These are phyloP conservation scores for Yarrowia sp. DNA, from an alignment of 805 yeast species.

Conservation along the genomic window DNA sequence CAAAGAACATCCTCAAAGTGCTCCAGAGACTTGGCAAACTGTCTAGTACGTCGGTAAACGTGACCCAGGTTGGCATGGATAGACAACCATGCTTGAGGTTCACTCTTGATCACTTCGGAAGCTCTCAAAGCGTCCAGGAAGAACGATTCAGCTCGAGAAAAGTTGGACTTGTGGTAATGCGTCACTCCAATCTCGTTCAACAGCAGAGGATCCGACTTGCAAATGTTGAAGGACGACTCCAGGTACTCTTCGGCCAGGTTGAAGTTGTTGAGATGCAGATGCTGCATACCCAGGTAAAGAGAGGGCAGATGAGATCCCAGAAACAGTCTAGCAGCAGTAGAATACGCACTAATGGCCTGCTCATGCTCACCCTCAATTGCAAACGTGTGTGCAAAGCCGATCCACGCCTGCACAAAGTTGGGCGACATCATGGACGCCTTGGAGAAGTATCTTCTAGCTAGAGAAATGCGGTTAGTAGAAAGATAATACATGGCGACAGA, in stretches of 20 bases:
- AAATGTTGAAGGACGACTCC: constrained; percentile 67
- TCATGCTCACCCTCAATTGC: constrained; percentile 99
- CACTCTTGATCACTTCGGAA: constrained; percentile 67
- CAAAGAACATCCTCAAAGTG: constrained; percentile 76
- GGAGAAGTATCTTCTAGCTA: constrained; percentile 83
- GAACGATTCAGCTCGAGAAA: constrained; percentile 64
- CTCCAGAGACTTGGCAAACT: constrained; percentile 62
- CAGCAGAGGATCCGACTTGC: constrained; percentile 81
- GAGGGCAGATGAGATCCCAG: constrained; percentile 77
- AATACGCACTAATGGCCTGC: constrained; percentile 95
- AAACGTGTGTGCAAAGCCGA: constrained; percentile 97
- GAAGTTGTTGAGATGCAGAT: constrained; percentile 79
- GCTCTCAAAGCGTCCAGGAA: constrained; percentile 70
- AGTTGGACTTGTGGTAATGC: constrained; percentile 71
- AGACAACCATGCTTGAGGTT: constrained; percentile 79
- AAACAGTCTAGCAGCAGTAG: constrained; percentile 89
- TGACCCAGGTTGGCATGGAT: constrained; percentile 87
- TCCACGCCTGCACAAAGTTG: constrained; percentile 93
- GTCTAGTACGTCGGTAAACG: constrained; percentile 68
- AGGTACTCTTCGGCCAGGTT: constrained; percentile 85
- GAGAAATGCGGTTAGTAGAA: constrained; percentile 65
- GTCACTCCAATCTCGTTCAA: constrained; percentile 92
- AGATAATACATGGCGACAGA: constrained; percentile 90
- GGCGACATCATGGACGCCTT: constrained; percentile 88
- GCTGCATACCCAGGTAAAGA: constrained; percentile 93